These are phyloP conservation scores for Hypoxylon lenormandii DNA, from an alignment of 495 filamentous ascomycete genomes.

Conservation along the genomic window DNA sequence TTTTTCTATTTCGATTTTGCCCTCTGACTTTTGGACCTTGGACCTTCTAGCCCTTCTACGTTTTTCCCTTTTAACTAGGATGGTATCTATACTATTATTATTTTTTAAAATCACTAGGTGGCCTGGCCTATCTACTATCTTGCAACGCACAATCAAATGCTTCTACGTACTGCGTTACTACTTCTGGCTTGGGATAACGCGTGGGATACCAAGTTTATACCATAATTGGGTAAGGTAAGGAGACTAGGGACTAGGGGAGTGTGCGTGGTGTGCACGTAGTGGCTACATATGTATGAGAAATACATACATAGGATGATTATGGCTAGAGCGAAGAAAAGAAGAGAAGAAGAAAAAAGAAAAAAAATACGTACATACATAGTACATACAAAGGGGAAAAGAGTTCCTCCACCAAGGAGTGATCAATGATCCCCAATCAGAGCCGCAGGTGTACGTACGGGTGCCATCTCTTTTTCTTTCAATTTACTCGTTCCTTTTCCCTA, in stretches of 20 bases:
- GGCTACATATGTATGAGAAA: not conserved
- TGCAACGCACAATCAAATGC: not conserved
- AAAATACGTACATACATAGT: no score
- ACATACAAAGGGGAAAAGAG: slow-evolving; percentile 1
- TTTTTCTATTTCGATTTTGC: slow-evolving; percentile 20
- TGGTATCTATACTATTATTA: not conserved
- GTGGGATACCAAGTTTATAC: slow-evolving; percentile 26
- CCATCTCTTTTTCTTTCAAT: not conserved
- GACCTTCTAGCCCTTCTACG: no score
- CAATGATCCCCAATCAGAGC: not conserved
- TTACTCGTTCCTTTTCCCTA: not conserved
- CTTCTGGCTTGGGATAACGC: slow-evolving; percentile 14
- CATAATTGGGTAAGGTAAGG: slow-evolving; percentile 24
- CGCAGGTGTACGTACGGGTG: not conserved
- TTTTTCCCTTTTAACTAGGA: not conserved
- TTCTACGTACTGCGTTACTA: slow-evolving; percentile 11
- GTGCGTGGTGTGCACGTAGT: not conserved
- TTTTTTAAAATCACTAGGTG: not conserved
- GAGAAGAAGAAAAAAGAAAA: not conserved
- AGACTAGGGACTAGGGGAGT: slow-evolving; percentile 20
- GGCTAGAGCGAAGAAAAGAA: not conserved
- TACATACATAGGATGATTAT: not conserved
- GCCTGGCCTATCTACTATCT: not conserved
- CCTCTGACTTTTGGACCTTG: not conserved
- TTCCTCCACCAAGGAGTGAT: slow-evolving; percentile 9